These are phyloP conservation scores for Mycena indigotica DNA, from an alignment of 768 basidiomycete genomes.

Conservation along the genomic window DNA sequence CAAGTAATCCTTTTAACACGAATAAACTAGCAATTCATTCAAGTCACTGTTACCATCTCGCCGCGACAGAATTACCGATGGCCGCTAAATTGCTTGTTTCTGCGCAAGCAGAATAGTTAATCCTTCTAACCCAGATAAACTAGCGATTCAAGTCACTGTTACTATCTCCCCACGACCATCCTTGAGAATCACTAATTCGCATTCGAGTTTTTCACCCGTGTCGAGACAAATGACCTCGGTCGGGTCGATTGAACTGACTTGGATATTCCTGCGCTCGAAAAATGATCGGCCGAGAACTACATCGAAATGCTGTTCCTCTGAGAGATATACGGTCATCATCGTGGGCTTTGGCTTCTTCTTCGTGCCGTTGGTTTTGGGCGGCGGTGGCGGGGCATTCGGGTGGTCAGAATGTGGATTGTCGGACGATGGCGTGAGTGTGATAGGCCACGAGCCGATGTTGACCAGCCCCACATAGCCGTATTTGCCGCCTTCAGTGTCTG, in stretches of 20 bases:
- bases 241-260: constrained; percentile 78
- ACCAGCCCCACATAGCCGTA: constrained; percentile 93
- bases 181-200: constrained; percentile 88
- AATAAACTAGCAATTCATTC: constrained; percentile 24
- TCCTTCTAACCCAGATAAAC: background rate
- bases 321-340: constrained; percentile 73
- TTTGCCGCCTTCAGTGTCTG: constrained; percentile 83
- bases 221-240: constrained; percentile 93
- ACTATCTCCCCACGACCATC: constrained; percentile 54
- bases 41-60: constrained; percentile 7
- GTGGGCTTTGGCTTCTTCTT: constrained; percentile 40
- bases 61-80: background rate
- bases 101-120: no score
- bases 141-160: constrained; percentile 59
- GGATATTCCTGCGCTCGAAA: constrained; percentile 79
- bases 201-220: constrained; percentile 87
- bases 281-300: constrained; percentile 90
- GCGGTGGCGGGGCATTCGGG: constrained; percentile 30
- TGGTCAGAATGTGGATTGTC: constrained; percentile 31
- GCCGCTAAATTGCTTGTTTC: no score
- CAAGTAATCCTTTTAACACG: constrained; percentile 30
- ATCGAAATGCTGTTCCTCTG: constrained; percentile 95
- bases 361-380: constrained; percentile 15
- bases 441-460: constrained; percentile 84
- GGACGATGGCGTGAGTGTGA: constrained; percentile 60